These are phyloP conservation scores for Reutealis trisperma DNA, from an alignment of 345 rosid species.

Conservation along the genomic window DNA sequence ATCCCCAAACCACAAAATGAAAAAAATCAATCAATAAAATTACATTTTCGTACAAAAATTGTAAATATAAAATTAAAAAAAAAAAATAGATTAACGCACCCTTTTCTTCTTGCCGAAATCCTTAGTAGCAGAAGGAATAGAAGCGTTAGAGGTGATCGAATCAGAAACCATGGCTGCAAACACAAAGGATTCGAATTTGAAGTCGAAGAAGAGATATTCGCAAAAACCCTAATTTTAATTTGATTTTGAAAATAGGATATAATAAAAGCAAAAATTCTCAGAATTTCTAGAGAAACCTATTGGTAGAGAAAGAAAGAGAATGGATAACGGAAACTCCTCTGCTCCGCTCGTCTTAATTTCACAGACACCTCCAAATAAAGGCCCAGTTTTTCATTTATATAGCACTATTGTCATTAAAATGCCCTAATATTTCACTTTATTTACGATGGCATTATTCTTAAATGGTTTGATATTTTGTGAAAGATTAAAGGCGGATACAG, in stretches of 20 bases:
- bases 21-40: not conserved
- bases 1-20: constrained; percentile 13
- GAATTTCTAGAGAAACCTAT: constrained; percentile 26
- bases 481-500: not conserved
- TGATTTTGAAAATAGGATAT: not conserved
- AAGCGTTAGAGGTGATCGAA: constrained; percentile 50
- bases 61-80: not conserved
- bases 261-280: too few species aligned
- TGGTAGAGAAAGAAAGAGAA: constrained; percentile 32
- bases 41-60: too few species aligned
- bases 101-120: constrained; percentile 81
- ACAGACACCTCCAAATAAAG: not conserved
- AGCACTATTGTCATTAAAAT: not conserved
- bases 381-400: constrained; percentile 7
- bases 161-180: constrained; percentile 60
- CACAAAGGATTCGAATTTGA: not conserved
- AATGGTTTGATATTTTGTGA: not conserved
- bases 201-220: constrained; percentile 2
- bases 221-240: constrained; percentile 54
- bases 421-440: not conserved
- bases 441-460: not conserved
- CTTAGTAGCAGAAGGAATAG: constrained; percentile 49
- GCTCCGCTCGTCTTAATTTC: constrained; percentile 43
- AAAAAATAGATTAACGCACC: constrained; percentile 34
- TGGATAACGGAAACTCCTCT: constrained; percentile 82